phyloP scores from a whole-genome alignment of 192 early-diverging fungal species.

The Phycomyces nitens region DNA sequence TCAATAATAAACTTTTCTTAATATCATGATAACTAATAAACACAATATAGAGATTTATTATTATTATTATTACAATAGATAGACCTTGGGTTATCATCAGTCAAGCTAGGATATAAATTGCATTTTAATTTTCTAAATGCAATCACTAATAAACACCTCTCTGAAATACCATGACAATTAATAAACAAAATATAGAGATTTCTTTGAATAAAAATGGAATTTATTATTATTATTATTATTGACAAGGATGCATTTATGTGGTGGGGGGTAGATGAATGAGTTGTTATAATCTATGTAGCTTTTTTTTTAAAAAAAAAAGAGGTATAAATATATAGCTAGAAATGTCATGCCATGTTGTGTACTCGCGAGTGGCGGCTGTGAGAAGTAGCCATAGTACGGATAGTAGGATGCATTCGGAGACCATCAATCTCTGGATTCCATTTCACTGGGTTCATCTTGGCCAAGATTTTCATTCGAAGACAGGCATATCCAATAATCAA shows the following conservation, averaged over 20 bases:
- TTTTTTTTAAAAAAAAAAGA: not conserved
- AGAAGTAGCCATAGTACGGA: constrained; percentile 34
- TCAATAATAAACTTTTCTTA: too few species aligned
- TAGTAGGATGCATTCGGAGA: constrained; percentile 82
- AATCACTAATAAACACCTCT: too few species aligned
- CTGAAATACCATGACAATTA: too few species aligned
- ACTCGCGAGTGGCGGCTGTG: not conserved
- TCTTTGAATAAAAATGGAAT: not conserved
- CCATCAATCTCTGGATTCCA: constrained; percentile 78
- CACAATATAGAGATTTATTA: too few species aligned
- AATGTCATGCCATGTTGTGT: not conserved
- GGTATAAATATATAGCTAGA: too few species aligned
- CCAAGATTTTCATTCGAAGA: constrained; percentile 59
- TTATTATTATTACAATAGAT: too few species aligned
- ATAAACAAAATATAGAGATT: too few species aligned
- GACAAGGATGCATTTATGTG: not conserved
- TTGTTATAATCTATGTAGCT: not conserved
- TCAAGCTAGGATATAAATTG: too few species aligned
- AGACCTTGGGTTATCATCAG: too few species aligned
- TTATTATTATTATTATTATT: not conserved
- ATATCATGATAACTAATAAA: too few species aligned
- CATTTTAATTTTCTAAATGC: too few species aligned
- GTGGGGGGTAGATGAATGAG: too few species aligned
- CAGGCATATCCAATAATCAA: constrained; percentile 74
- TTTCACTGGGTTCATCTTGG: constrained; percentile 58